phyloP scores from a whole-genome alignment of 2,329 filamentous ascomycete species.

The Aspergillus clavatus region DNA sequence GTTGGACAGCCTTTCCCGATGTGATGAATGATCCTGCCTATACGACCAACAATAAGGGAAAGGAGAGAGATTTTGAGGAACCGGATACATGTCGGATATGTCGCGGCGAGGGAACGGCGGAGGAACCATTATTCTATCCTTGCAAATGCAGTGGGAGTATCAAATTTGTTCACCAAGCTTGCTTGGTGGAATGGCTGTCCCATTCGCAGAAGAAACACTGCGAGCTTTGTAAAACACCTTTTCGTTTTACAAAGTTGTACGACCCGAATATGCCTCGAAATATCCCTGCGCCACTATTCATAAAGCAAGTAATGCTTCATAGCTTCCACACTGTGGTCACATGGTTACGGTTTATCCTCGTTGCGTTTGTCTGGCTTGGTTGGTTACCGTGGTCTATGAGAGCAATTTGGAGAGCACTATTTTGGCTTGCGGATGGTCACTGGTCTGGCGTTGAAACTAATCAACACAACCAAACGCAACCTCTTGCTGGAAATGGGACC shows the following conservation, averaged over 20 bases:
- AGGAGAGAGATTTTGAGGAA: constrained; percentile 45
- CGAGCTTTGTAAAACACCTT: constrained; percentile 97
- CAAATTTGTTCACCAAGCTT: constrained; percentile 96
- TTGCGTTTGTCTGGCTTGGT: constrained; percentile 81
- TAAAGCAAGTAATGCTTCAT: constrained; percentile 72
- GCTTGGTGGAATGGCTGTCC: constrained; percentile 96
- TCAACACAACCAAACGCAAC: constrained; percentile 18
- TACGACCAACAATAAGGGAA: constrained; percentile 38
- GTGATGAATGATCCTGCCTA: constrained; percentile 56
- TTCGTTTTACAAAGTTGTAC: constrained; percentile 97
- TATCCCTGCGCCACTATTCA: constrained; percentile 74
- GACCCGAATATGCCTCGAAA: constrained; percentile 85
- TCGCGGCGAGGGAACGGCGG: constrained; percentile 73
- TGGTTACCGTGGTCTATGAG: constrained; percentile 88
- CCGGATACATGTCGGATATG: constrained; percentile 95
- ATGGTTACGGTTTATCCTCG: constrained; percentile 73
- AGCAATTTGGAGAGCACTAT: constrained; percentile 85
- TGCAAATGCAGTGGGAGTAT: constrained; percentile 99
- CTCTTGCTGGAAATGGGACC: constrained; percentile 26
- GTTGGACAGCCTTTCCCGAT: constrained; percentile 37
- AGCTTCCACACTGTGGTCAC: constrained; percentile 65
- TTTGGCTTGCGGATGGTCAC: constrained; percentile 85
- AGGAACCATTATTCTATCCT: constrained; percentile 90
- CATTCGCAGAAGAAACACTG: constrained; percentile 99
- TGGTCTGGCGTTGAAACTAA: constrained; percentile 43